Evolutionary conservation across 345 rosid species (phyloP).

Genomic region (Populus nigra): DNA sequence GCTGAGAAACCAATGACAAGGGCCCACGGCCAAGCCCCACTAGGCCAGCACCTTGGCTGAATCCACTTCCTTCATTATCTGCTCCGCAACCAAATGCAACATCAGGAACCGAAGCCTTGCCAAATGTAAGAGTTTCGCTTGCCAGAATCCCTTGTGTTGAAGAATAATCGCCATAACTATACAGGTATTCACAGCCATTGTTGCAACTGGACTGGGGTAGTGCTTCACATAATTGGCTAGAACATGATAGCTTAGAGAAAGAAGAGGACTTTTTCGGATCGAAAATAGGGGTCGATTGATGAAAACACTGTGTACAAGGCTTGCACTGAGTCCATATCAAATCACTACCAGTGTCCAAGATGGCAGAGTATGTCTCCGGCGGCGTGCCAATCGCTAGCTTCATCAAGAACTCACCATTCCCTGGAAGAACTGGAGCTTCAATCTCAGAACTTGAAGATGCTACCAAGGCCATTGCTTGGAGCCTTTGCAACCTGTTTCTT

Average conservation of each 20-base stretch:
- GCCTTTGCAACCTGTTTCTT: conserved; percentile 50
- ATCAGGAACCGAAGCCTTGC: conserved; percentile 38
- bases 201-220: conserved; percentile 48
- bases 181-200: conserved; percentile 60
- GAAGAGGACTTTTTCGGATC: conserved; percentile 70
- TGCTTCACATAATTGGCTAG: conserved; percentile 53
- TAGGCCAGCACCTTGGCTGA: conserved; percentile 74
- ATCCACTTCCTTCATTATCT: conserved; percentile 80
- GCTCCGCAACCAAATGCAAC: conserved; percentile 85
- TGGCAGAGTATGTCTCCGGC: conserved; percentile 51
- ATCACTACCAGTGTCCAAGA: conserved; percentile 88
- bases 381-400: conserved; percentile 71
- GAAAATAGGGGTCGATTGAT: conserved; percentile 71
- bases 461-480: conserved; percentile 45
- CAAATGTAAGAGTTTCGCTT: conserved; percentile 68
- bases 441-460: conserved; percentile 30
- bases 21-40: conserved; percentile 91
- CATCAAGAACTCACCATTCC: conserved; percentile 84
- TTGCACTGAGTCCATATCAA: conserved; percentile 95
- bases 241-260: conserved; percentile 55
- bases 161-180: conserved; percentile 84
- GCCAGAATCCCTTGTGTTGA: conserved; percentile 73
- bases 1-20: conserved; percentile 72
- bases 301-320: conserved; percentile 68
- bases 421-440: conserved; percentile 51